Conservation (phyloP, 768 basidiomycete genomes). For the Candolleomyces efflorescens region DNA sequence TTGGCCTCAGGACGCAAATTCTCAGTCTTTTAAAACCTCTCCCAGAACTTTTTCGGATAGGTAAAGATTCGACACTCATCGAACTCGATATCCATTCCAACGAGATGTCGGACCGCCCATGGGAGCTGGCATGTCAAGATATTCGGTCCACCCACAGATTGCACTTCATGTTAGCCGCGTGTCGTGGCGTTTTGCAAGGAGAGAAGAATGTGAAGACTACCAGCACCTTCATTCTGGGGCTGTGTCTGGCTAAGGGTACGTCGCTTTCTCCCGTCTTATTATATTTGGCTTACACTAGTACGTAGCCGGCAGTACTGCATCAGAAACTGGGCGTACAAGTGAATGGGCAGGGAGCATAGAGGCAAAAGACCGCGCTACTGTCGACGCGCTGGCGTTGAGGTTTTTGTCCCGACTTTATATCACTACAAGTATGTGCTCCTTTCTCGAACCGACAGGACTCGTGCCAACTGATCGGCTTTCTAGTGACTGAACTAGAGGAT, state of each 20-base stretch:
- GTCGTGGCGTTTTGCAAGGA: background rate
- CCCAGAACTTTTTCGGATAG: background rate
- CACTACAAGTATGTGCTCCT: background rate
- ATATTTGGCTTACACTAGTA: background rate
- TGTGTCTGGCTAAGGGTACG: background rate
- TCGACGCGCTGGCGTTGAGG: background rate
- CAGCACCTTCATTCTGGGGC: background rate
- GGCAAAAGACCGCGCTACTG: background rate
- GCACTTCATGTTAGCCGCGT: background rate
- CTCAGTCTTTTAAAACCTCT: background rate
- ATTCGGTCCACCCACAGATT: background rate
- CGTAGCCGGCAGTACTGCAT: background rate
- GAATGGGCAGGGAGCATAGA: background rate
- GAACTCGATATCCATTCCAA: background rate
- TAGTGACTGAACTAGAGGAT: background rate
- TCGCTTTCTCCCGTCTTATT: background rate
- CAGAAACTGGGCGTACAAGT: background rate
- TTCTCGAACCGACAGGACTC: background rate
- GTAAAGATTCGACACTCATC: background rate
- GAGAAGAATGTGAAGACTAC: background rate
- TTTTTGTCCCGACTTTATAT: background rate
- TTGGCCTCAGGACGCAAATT: background rate
- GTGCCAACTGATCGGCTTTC: background rate
- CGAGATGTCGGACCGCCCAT: background rate
- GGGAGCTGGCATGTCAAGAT: background rate